Evolutionary conservation across 2,329 filamentous ascomycete species (phyloP).

Genomic region (Penicillium oxalicum): DNA sequence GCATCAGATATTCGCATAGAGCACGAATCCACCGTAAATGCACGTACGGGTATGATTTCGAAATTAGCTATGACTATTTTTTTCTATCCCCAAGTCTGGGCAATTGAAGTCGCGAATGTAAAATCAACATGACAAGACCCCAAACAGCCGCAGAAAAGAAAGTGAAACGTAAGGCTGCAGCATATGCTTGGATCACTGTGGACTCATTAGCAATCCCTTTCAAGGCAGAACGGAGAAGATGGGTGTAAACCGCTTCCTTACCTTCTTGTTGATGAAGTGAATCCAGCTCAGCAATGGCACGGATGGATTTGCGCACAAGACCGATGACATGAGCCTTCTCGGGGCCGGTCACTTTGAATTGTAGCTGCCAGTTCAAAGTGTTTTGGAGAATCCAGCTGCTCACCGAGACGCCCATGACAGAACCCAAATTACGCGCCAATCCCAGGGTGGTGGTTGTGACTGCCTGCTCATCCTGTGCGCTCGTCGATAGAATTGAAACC

Average conservation of each 20-base stretch:
- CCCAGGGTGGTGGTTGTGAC: slow-evolving; percentile 65
- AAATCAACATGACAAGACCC: slow-evolving; percentile 28
- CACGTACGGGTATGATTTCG: neutral
- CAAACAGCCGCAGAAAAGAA: slow-evolving; percentile 36
- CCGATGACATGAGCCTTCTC: slow-evolving; percentile 51
- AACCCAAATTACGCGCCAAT: slow-evolving; percentile 65
- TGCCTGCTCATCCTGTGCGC: slow-evolving; percentile 57
- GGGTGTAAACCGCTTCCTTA: slow-evolving; percentile 14
- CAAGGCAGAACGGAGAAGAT: no score
- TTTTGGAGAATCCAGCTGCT: slow-evolving; percentile 71
- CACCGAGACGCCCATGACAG: slow-evolving; percentile 65
- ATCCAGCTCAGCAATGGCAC: slow-evolving; percentile 43
- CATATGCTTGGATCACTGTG: slow-evolving; percentile 35
- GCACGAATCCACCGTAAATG: no score
- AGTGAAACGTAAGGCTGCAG: slow-evolving; percentile 31
- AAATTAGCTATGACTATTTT: no score
- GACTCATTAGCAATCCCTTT: slow-evolving; percentile 11
- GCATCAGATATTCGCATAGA: no score
- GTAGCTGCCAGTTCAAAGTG: slow-evolving; percentile 55
- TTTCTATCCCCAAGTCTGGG: slow-evolving; percentile 27
- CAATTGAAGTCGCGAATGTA: slow-evolving; percentile 29
- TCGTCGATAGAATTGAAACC: slow-evolving; percentile 57
- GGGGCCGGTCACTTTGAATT: slow-evolving; percentile 52
- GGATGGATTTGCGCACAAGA: slow-evolving; percentile 47
- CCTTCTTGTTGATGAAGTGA: slow-evolving; percentile 44